phyloP scores from a whole-genome alignment of 2,329 filamentous ascomycete species.

The Fusarium vanettenii region DNA sequence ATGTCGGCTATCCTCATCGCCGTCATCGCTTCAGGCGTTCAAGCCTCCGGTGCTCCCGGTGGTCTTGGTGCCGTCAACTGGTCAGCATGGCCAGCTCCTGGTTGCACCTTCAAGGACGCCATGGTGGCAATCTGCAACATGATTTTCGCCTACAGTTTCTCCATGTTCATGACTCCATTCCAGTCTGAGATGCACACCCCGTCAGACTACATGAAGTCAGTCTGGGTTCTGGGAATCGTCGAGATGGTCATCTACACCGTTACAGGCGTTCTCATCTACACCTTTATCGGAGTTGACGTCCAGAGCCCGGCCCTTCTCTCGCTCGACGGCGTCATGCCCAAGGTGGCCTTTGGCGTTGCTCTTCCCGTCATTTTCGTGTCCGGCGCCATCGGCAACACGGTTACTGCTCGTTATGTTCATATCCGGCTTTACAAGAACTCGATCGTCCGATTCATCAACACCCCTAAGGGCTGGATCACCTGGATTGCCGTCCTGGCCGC shows the following conservation, averaged over 20 bases:
- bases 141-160: slow-evolving; percentile 70
- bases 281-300: slow-evolving; percentile 69
- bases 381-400: slow-evolving; percentile 69
- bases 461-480: slow-evolving; percentile 47
- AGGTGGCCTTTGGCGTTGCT: slow-evolving; percentile 73
- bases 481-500: slow-evolving; percentile 69
- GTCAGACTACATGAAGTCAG: slow-evolving; percentile 56
- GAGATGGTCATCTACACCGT: slow-evolving; percentile 71
- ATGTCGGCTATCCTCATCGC: slow-evolving; percentile 68
- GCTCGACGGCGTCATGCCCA: slow-evolving; percentile 64
- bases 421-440: slow-evolving; percentile 38
- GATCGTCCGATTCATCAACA: slow-evolving; percentile 34
- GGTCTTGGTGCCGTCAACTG: slow-evolving; percentile 36
- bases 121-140: slow-evolving; percentile 72
- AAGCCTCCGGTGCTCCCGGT: slow-evolving; percentile 6
- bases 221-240: slow-evolving; percentile 66
- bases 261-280: slow-evolving; percentile 72
- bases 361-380: slow-evolving; percentile 76
- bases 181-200: slow-evolving; percentile 59
- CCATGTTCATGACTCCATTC: slow-evolving; percentile 56
- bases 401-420: slow-evolving; percentile 51
- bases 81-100: slow-evolving; percentile 51
- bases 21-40: slow-evolving; percentile 69
- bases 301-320: slow-evolving; percentile 72
- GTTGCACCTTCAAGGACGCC: slow-evolving; percentile 59